Conservation (phyloP, 352 stramenopile species). For the Globisporangium lucens region DNA sequence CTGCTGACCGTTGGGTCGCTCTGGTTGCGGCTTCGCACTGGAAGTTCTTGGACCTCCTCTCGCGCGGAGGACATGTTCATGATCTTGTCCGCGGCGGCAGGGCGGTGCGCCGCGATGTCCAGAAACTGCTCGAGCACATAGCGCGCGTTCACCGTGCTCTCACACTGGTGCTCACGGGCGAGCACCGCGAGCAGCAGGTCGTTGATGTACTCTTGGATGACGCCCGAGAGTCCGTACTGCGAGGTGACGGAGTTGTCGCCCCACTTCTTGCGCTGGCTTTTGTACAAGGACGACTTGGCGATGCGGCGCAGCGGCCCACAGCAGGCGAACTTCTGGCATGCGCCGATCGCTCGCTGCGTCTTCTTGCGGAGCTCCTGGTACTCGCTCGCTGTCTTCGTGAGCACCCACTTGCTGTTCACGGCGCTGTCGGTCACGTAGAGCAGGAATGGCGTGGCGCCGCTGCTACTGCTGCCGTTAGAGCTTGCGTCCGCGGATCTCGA, state of each 20-base stretch:
- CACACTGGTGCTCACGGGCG: constrained; percentile 36
- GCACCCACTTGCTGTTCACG: constrained; percentile 66
- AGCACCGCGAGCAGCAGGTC: constrained; percentile 43
- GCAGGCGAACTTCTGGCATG: constrained; percentile 45
- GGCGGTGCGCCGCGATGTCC: constrained; percentile 27
- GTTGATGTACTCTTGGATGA: constrained; percentile 67
- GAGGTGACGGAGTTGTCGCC: constrained; percentile 27
- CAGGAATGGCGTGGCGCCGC: constrained; percentile 37
- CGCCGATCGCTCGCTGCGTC: constrained; percentile 27
- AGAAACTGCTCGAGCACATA: constrained; percentile 55
- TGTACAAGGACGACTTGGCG: constrained; percentile 40
- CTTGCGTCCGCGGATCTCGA: neutral
- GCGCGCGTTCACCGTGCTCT: constrained; percentile 30
- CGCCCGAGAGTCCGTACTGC: constrained; percentile 42
- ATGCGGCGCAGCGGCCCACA: constrained; percentile 59
- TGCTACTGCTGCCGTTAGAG: too few species aligned
- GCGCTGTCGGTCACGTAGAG: constrained; percentile 74
- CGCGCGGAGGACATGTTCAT: neutral
- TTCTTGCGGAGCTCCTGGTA: constrained; percentile 40
- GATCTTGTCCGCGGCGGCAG: constrained; percentile 12
- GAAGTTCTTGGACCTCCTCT: neutral
- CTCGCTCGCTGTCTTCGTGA: constrained; percentile 51
- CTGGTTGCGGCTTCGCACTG: neutral
- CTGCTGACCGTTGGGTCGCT: neutral
- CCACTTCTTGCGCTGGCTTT: constrained; percentile 31